These are phyloP conservation scores for Naganishia onofrii DNA, from an alignment of 768 basidiomycete genomes.

Conservation along the genomic window DNA sequence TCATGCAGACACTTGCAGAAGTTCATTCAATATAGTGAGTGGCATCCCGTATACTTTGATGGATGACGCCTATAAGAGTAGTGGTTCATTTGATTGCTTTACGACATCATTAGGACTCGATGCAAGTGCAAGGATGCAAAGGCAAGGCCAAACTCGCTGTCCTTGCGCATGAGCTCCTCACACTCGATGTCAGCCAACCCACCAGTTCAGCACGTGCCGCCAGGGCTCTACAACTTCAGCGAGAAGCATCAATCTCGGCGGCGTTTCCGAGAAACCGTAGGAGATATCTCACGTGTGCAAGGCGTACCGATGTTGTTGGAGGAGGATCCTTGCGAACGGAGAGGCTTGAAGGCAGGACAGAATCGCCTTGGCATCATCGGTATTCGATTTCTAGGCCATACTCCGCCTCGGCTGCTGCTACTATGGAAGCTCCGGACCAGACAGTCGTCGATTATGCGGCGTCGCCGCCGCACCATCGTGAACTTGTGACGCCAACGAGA, in stretches of 20 bases:
- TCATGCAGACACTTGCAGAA: neutral
- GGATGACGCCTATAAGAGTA: neutral
- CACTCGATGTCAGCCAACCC: constrained; percentile 17
- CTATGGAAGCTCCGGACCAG: neutral
- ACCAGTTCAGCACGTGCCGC: constrained; percentile 12
- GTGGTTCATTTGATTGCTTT: neutral
- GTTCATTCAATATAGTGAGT: neutral
- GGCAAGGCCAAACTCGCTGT: constrained; percentile 25
- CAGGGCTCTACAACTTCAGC: constrained; percentile 2
- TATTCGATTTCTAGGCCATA: constrained; percentile 1
- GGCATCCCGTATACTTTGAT: neutral
- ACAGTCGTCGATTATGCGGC: neutral
- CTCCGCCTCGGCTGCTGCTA: constrained; percentile 11
- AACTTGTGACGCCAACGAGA: neutral
- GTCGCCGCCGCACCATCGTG: neutral
- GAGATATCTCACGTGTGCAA: neutral
- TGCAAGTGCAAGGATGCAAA: constrained; percentile 24
- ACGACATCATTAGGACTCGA: neutral
- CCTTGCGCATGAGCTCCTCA: constrained; percentile 24
- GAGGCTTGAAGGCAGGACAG: neutral
- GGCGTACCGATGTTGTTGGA: neutral
- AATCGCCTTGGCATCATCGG: neutral
- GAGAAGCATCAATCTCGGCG: constrained; percentile 4
- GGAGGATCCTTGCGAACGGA: neutral
- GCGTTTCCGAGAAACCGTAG: neutral